Conservation (phyloP, 176 grass and related monocot species). For the Oryza australiensis region DNA sequence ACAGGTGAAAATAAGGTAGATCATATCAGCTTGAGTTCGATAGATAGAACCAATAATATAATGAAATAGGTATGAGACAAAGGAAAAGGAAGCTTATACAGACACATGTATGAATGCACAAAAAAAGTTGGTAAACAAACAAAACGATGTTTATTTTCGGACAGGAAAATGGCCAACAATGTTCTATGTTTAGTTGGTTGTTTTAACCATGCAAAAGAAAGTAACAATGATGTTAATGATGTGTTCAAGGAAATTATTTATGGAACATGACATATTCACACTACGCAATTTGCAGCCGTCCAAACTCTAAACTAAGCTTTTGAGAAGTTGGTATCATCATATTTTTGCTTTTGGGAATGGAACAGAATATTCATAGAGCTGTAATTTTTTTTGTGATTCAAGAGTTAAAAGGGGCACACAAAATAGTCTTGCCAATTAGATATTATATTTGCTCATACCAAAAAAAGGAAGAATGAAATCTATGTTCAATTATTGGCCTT, state of each 20-base stretch:
- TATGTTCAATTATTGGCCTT: background rate
- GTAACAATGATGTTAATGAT: slow-evolving; percentile 8
- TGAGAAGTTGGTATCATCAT: slow-evolving; percentile 7
- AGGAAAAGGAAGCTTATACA: slow-evolving; percentile 20
- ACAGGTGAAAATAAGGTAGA: background rate
- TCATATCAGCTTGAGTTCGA: background rate
- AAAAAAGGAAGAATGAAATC: background rate
- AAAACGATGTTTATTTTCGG: slow-evolving; percentile 13
- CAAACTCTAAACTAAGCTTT: slow-evolving; percentile 24
- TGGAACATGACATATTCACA: slow-evolving; percentile 1
- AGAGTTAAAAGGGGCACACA: background rate
- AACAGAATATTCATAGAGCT: slow-evolving; percentile 10
- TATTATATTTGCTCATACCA: background rate
- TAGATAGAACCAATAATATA: slow-evolving; percentile 27
- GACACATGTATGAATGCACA: background rate
- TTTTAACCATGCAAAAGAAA: slow-evolving; percentile 9
- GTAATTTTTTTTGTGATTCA: background rate
- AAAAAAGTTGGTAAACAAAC: background rate
- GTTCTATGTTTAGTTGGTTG: slow-evolving; percentile 8
- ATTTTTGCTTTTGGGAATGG: slow-evolving; percentile 19
- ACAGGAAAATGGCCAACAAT: background rate
- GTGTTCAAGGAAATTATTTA: slow-evolving; percentile 4
- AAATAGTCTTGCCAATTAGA: slow-evolving; percentile 17
- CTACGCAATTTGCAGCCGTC: background rate
- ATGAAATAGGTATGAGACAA: slow-evolving; percentile 10